Evolutionary conservation across 2,329 filamentous ascomycete species (phyloP).

Genomic region (Ceratocystis cacaofunesta): DNA sequence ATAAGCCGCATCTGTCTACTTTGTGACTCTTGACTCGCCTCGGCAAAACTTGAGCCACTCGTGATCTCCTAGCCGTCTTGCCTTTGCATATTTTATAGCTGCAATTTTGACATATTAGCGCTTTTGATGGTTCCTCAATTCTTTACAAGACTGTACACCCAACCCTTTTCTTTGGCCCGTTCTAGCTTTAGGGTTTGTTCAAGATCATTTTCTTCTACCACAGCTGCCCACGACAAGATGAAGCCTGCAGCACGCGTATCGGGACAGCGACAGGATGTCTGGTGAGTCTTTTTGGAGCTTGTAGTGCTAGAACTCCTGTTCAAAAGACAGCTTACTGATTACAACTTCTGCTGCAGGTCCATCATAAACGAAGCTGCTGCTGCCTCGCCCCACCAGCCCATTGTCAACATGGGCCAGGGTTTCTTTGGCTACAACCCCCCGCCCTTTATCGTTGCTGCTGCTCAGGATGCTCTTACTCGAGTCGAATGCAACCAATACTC

Average conservation of each 20-base stretch:
- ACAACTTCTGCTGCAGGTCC: conserved; percentile 31
- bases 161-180: background rate
- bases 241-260: conserved; percentile 37
- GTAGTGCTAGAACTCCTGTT: background rate
- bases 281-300: conserved; percentile 25
- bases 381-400: conserved; percentile 46
- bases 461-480: conserved; percentile 72
- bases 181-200: background rate
- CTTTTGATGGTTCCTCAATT: background rate
- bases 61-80: background rate
- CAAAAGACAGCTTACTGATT: background rate
- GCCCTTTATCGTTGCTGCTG: conserved; percentile 76
- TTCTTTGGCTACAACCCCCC: conserved; percentile 94
- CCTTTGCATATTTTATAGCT: background rate
- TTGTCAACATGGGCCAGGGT: conserved; percentile 50
- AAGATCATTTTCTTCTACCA: conserved; percentile 4
- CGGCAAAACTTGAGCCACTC: background rate
- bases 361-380: conserved; percentile 53
- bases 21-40: background rate
- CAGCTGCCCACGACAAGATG: conserved; percentile 30
- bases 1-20: background rate
- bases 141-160: background rate
- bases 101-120: background rate
- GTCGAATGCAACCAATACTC: conserved; percentile 99
- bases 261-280: conserved; percentile 37